Evolutionary conservation across 2,329 filamentous ascomycete genomes (phyloP).

Genomic region (Fusarium aywerte): DNA sequence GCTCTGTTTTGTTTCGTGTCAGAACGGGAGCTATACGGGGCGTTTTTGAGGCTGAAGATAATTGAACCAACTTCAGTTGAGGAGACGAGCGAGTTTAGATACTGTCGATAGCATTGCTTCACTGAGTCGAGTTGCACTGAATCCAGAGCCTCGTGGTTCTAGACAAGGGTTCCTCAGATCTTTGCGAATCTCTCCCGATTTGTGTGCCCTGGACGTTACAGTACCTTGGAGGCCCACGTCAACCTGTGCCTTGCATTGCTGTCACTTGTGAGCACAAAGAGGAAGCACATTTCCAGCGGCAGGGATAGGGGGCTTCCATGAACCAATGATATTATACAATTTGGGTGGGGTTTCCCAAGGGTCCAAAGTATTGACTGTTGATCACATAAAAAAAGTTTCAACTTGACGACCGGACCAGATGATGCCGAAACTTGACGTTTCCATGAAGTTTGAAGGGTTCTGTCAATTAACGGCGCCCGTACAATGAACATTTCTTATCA

Average conservation of each 20-base stretch:
- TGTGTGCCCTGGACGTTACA: not conserved
- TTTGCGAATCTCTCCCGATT: not conserved
- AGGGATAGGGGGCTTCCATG: not conserved
- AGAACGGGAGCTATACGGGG: conserved; percentile 11
- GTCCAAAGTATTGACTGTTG: conserved; percentile 15
- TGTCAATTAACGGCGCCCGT: not conserved
- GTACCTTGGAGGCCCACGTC: not conserved
- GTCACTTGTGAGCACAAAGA: not conserved
- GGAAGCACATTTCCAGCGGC: conserved; percentile 3
- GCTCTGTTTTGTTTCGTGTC: conserved; percentile 20
- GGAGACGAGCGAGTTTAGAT: conserved; percentile 5
- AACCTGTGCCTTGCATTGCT: conserved; percentile 3
- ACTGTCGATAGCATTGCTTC: not conserved
- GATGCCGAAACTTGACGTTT: conserved; percentile 21
- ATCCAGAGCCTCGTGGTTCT: conserved; percentile 1
- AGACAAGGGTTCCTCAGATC: conserved; percentile 20
- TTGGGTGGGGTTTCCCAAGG: not conserved
- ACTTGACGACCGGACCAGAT: not conserved
- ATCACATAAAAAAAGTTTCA: conserved; percentile 3
- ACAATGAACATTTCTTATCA: not conserved
- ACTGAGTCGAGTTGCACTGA: not conserved
- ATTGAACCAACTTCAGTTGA: conserved; percentile 26
- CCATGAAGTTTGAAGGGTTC: conserved; percentile 1
- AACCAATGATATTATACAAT: not conserved
- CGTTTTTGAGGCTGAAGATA: conserved; percentile 8